Conservation (phyloP, 331 rosid genomes). For the Pyrus hybrid region DNA sequence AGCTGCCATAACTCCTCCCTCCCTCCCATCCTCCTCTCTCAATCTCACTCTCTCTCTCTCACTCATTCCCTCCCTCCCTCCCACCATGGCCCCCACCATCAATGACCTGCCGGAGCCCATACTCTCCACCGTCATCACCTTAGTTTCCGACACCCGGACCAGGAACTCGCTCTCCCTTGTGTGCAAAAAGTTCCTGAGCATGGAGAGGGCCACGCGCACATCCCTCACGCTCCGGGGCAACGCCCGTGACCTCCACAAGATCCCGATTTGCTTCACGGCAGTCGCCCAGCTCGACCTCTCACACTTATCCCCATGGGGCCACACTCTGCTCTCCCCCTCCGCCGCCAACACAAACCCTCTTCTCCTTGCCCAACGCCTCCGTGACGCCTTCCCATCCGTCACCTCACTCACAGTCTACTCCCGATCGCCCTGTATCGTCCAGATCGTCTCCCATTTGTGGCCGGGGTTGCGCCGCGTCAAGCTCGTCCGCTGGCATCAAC, state of each 20-base stretch:
- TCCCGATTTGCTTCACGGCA: slow-evolving; percentile 53
- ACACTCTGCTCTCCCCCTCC: slow-evolving; percentile 51
- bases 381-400: slow-evolving; percentile 56
- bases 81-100: slow-evolving; percentile 3
- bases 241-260: slow-evolving; percentile 66
- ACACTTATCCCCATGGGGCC: slow-evolving; percentile 94
- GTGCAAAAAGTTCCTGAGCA: slow-evolving; percentile 34
- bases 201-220: slow-evolving; percentile 69
- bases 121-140: slow-evolving; percentile 34
- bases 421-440: slow-evolving; percentile 54
- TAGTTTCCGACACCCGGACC: slow-evolving; percentile 55
- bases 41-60: background rate
- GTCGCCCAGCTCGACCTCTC: slow-evolving; percentile 72
- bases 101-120: slow-evolving; percentile 69
- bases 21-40: no score
- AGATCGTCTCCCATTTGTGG: slow-evolving; percentile 46
- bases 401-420: slow-evolving; percentile 64
- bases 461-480: slow-evolving; percentile 60
- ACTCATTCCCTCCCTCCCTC: background rate
- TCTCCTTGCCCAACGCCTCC: slow-evolving; percentile 53
- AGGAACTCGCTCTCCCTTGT: slow-evolving; percentile 65
- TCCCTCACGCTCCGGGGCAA: slow-evolving; percentile 76
- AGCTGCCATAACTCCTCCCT: no score
- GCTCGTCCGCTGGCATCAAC: slow-evolving; percentile 89
- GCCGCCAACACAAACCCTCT: slow-evolving; percentile 26